phyloP scores from a whole-genome alignment of 768 basidiomycete species.

The Calvatia gigantea region DNA sequence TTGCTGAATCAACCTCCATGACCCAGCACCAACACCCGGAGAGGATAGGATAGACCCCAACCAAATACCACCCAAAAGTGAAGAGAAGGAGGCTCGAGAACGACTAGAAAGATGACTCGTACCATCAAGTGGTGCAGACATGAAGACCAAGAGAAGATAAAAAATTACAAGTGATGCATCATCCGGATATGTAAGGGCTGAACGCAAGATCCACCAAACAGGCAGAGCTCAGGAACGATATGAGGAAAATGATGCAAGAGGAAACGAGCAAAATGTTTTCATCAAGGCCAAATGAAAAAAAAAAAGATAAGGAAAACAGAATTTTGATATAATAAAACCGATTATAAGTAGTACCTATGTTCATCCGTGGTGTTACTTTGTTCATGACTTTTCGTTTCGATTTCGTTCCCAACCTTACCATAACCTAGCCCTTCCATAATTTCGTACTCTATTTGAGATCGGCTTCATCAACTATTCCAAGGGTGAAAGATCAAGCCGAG shows the following conservation, averaged over 20 bases:
- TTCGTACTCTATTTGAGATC: background rate
- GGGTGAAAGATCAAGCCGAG: background rate
- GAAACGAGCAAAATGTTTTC: background rate
- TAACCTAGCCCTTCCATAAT: background rate
- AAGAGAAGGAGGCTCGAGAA: too few relatives aligned
- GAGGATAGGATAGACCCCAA: too few relatives aligned
- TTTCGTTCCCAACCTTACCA: background rate
- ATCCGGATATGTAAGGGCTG: background rate
- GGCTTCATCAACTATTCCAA: background rate
- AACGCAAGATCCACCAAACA: background rate
- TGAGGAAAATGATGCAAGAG: too few relatives aligned
- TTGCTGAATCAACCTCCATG: too few relatives aligned
- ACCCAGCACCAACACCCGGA: too few relatives aligned
- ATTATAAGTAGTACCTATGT: slow-evolving; percentile 6
- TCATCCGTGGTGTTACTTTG: background rate
- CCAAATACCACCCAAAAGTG: too few relatives aligned
- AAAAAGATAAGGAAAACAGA: background rate
- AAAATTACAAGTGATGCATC: background rate
- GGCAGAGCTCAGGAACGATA: background rate
- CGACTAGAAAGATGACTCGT: too few relatives aligned
- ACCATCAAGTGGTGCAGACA: background rate
- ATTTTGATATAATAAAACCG: background rate
- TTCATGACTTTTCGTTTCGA: background rate
- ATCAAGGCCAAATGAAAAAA: background rate
- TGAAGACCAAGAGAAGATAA: background rate